Evolutionary conservation across 2,329 filamentous ascomycete species (phyloP).

Genomic region (Botryotinia narcissicola): DNA sequence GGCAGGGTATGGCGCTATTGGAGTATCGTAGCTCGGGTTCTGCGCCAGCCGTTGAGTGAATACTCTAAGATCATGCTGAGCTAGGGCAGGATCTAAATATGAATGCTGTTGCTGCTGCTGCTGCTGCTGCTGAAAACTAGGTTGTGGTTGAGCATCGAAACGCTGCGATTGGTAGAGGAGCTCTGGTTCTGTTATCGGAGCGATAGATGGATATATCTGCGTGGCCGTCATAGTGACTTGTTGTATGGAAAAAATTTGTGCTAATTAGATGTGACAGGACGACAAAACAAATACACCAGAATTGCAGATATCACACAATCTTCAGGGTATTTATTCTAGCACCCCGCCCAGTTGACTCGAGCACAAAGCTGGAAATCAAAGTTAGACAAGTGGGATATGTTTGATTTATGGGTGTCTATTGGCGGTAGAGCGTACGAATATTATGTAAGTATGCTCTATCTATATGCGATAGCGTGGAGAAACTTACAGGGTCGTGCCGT

Average conservation of each 20-base stretch:
- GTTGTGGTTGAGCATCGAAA: slow-evolving; percentile 11
- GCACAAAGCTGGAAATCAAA: neutral
- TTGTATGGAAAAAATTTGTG: neutral
- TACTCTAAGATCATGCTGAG: slow-evolving; percentile 6
- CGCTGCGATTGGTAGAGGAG: slow-evolving; percentile 11
- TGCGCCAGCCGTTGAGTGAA: slow-evolving; percentile 2
- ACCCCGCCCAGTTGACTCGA: slow-evolving; percentile 1
- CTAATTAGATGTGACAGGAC: neutral
- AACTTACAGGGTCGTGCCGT: neutral
- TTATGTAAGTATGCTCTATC: slow-evolving; percentile 14
- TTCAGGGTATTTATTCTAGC: neutral
- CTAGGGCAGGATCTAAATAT: slow-evolving; percentile 14
- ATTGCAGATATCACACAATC: slow-evolving; percentile 11
- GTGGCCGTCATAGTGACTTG: slow-evolving; percentile 5
- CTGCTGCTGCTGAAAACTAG: neutral
- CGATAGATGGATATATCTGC: slow-evolving; percentile 17
- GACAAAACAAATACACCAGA: neutral
- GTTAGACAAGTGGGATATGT: slow-evolving; percentile 11
- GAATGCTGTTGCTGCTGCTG: slow-evolving; percentile 5
- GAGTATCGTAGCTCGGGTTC: slow-evolving; percentile 1
- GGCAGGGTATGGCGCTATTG: slow-evolving; percentile 17
- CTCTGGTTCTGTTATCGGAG: slow-evolving; percentile 1
- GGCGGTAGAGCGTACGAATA: neutral
- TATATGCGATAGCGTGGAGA: slow-evolving; percentile 10
- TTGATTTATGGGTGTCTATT: slow-evolving; percentile 18